These are phyloP conservation scores for Globisporangium mamillatum DNA, from an alignment of 352 stramenopile genomes.

Conservation along the genomic window DNA sequence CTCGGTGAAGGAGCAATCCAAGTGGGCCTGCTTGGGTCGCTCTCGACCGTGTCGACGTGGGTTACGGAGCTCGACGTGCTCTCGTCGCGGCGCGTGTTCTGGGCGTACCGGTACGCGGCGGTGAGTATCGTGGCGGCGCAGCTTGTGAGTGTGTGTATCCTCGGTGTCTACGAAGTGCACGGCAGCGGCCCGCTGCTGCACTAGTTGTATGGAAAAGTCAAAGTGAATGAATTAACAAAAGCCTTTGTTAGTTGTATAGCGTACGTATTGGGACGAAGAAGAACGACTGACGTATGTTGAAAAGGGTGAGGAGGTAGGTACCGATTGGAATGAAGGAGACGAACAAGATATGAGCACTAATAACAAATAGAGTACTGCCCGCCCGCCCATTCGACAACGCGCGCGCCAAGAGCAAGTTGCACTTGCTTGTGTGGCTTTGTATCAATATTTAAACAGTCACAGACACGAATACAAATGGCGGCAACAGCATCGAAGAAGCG, in stretches of 20 bases:
- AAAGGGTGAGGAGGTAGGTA: neutral
- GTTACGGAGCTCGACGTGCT: constrained; percentile 56
- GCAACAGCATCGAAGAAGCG: constrained; percentile 3
- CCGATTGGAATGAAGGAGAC: neutral
- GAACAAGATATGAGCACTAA: neutral
- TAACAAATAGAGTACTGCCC: constrained; percentile 11
- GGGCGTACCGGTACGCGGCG: constrained; percentile 54
- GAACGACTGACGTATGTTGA: neutral
- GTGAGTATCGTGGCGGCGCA: constrained; percentile 47
- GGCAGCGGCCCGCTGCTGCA: constrained; percentile 34
- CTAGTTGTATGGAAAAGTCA: constrained; percentile 9
- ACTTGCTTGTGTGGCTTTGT: neutral
- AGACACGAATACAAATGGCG: neutral
- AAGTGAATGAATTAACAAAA: neutral
- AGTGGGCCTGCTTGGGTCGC: constrained; percentile 58
- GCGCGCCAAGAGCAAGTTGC: neutral
- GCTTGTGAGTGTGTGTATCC: constrained; percentile 53
- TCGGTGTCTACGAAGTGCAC: constrained; percentile 45
- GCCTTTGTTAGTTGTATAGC: neutral
- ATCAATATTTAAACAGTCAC: neutral
- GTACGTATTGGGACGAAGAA: neutral
- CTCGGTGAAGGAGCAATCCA: constrained; percentile 41
- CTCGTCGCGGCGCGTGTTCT: constrained; percentile 40
- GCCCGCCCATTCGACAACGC: neutral
- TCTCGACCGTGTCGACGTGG: constrained; percentile 72